Base-by-base conservation (phyloP, 176 grass and related monocot species). In the Urochloa ruziziensis region DNA sequence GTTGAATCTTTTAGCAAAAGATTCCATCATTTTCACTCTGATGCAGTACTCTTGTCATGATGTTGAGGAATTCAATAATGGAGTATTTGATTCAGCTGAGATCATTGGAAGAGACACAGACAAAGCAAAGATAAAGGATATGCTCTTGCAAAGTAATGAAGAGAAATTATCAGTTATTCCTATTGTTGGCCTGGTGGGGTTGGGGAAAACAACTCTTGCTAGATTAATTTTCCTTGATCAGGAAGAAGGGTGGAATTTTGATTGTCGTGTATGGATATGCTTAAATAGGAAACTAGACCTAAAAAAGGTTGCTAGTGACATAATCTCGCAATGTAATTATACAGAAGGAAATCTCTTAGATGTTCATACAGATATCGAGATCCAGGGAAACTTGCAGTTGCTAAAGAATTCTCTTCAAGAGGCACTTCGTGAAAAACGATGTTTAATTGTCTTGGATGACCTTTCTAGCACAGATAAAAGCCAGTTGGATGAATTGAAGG, bases 121-220 rank as follows among this genome's bases (percentile, higher is more conserved):
- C 53, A 87, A 74, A 67, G n/a, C 14, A 82, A 79, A 39, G 2
- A 62, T 91, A 32, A 43, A 83, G 28, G 29, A 51, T 28, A 52
- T 80, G 35, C 17, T 91, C 2, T 39, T 65, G 48, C 34, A 59
- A 71, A 61, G 53, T 54, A 2, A 59, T 75, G 28, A 29, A 54
- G 63, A 80, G 13, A 63, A 18, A 23, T 15, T 91, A 2, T 84
- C 46, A 2, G 54, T 91, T 14, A 59, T 87, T 72, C 47, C 89
- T 24, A 91, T 91, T 51, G 84, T 91, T 15, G 80, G 89, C 29
- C 81, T 79, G 28, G 59, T 33, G 4, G 89, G 89, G 11, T 29
- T 91, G 19, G 89, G 85, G 12, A 91, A 91, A 83, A 91, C 89
- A 54, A 54, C 74, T 19, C 65, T 91, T 4, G 84, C 89, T 30